Evolutionary conservation across 768 basidiomycete species (phyloP), one percentile per base, ranked within the genome.

Genomic region (Exsudoporus frostii): DNA sequence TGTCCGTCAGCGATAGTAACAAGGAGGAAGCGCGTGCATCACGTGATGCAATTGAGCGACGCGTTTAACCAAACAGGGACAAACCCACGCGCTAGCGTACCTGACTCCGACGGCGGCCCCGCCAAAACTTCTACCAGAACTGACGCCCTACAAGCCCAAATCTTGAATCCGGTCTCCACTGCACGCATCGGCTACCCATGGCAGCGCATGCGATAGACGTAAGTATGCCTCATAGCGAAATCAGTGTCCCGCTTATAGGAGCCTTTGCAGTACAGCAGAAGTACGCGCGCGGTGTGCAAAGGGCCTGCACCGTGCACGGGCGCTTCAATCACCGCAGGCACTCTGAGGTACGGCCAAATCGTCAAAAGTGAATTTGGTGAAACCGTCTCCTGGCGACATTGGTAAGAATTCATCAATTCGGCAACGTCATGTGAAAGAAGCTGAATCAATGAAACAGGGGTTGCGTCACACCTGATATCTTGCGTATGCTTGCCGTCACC

Each of bases 331-430:
- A 69, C 74, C n/a, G 65, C 74, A 15, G 86, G 84, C 2, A 75
- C 74, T 17, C 69, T 91, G 53, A 73, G 89, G n/a, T 89, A 90
- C 60, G 89, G 89, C 0, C 70, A 73, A 47, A 76, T 76, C 7
- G 67, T 66, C 7, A 61, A 63, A 9, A 71, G 65, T 19, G 68
- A 76, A 36, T 81, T 76, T 46, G 82, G 85, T 43, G 85, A 88
- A 66, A 79, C 76, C 1, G 81, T 90, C 4, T 76, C 83, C 62
- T 91, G 90, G 90, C 74, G 81, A 38, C 89, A 91, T 59, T 91
- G 89, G 88, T 88, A 69, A 61, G 74, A 53, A 43, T 53, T 27
- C 34, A 44, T 61, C 55, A 55, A 22, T 48, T 29, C 25, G 36
- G 37, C 53, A 45, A 48, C 15, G 8, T 7, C 45, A 41, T 54